A percentile compares a stretch with the other conserved stretches of the same genome.
Evolutionary conservation across 192 early-diverging fungal species (phyloP).

Genomic region (Radiomyces spectabilis): DNA sequence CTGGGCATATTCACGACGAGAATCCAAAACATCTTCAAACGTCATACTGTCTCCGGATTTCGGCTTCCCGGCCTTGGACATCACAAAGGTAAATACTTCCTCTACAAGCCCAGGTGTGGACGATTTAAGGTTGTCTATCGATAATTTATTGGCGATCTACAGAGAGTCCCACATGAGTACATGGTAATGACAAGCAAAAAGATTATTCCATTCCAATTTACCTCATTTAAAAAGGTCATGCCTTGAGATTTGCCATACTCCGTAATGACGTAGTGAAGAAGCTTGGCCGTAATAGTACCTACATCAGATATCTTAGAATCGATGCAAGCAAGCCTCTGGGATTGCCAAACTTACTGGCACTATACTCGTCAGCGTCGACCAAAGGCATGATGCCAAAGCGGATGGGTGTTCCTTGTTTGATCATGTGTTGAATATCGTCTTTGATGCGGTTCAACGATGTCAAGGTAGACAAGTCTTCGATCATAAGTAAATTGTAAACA

Average conservation of each 20-base stretch:
- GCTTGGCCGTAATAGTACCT: slow-evolving; percentile 35
- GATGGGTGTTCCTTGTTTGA: slow-evolving; percentile 69
- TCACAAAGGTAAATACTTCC: not conserved
- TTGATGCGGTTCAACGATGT: slow-evolving; percentile 45
- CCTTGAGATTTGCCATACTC: slow-evolving; percentile 18
- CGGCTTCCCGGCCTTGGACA: not conserved
- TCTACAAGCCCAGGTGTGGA: not conserved
- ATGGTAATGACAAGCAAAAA: not conserved
- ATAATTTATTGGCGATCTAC: not conserved
- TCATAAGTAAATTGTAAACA: slow-evolving; percentile 64
- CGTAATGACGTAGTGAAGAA: slow-evolving; percentile 25
- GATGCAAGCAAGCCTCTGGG: too few relatives aligned
- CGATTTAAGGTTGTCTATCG: not conserved
- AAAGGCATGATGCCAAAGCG: slow-evolving; percentile 82
- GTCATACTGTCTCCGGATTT: slow-evolving; percentile 2
- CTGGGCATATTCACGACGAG: slow-evolving; percentile 4
- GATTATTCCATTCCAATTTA: too few relatives aligned
- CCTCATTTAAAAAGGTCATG: slow-evolving; percentile 29
- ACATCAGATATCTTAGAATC: not conserved
- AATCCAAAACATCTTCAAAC: slow-evolving; percentile 10
- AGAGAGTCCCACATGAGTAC: not conserved
- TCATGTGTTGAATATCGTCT: slow-evolving; percentile 56
- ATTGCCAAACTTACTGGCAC: slow-evolving; percentile 27
- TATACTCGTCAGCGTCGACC: slow-evolving; percentile 30
- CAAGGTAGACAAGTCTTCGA: slow-evolving; percentile 59